A percentile compares a stretch with the other conserved stretches of the same genome.
Conservation (phyloP, 192 early-diverging fungal species). For the Glomus cerebriforme region DNA sequence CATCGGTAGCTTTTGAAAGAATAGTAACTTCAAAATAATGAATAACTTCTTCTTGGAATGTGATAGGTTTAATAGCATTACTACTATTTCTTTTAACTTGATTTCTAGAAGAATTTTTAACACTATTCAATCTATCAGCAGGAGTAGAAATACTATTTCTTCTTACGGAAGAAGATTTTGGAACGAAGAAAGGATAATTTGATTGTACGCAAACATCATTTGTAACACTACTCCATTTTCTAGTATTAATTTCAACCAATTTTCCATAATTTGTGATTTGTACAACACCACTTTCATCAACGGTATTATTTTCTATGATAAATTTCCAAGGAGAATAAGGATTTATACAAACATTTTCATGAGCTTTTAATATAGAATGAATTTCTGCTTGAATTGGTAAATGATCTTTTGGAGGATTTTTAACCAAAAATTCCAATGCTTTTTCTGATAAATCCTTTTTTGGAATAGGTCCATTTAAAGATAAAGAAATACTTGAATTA, state of each 20-base stretch:
- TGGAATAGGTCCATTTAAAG: not conserved
- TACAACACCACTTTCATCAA: not conserved
- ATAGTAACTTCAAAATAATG: conserved; percentile 49
- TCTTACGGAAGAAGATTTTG: not conserved
- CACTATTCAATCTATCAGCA: not conserved
- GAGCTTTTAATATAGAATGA: not conserved
- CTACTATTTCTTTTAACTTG: not conserved
- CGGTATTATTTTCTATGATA: not conserved
- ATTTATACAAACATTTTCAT: not conserved
- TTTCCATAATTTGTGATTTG: not conserved
- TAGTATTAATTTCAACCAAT: not conserved
- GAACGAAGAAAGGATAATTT: conserved; percentile 1
- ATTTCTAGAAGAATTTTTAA: not conserved
- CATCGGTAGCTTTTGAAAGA: not conserved
- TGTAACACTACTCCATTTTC: not conserved
- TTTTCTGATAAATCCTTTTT: not conserved
- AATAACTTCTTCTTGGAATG: not conserved
- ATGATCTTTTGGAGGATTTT: not conserved
- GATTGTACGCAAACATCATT: not conserved
- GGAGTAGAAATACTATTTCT: not conserved
- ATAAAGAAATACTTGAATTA: not conserved
- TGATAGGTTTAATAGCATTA: not conserved
- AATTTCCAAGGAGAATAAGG: not conserved
- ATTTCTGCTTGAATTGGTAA: not conserved
- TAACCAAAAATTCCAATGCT: not conserved